Percentiles rank a stretch among this genome's conserved stretches.
These are phyloP conservation scores for Closterium sp. DNA, from an alignment of 139 green algal species.

Conservation along the genomic window DNA sequence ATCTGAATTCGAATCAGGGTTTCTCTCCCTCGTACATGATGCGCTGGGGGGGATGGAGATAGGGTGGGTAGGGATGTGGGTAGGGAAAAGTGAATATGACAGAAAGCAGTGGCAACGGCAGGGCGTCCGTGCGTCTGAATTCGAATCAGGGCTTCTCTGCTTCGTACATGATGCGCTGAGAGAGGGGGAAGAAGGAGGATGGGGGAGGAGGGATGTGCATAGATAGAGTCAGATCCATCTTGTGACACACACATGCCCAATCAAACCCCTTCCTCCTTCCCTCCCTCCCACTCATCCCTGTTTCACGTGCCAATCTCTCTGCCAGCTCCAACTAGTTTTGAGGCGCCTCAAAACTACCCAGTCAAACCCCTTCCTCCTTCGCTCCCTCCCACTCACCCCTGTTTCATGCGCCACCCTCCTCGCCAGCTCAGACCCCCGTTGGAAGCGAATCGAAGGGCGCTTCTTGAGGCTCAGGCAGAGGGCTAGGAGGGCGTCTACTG, in stretches of 20 bases:
- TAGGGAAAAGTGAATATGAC: constrained; percentile 30
- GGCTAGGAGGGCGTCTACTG: constrained; percentile 51
- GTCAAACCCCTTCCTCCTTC: too few relatives aligned
- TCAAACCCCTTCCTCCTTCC: too few relatives aligned
- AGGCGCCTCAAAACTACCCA: constrained; percentile 7
- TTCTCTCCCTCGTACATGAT: constrained; percentile 54
- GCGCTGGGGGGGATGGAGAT: not conserved
- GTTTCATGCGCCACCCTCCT: constrained; percentile 47
- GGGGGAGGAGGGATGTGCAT: too few relatives aligned
- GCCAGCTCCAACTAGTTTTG: constrained; percentile 37
- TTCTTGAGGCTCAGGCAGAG: constrained; percentile 60
- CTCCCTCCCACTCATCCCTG: constrained; percentile 21
- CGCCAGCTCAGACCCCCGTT: constrained; percentile 47
- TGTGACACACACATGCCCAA: too few relatives aligned
- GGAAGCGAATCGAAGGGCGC: constrained; percentile 57
- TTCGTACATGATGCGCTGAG: constrained; percentile 58
- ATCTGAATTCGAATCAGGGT: constrained; percentile 56
- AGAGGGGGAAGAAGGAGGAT: not conserved
- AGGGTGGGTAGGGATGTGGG: not conserved
- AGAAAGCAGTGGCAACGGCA: constrained; percentile 55
- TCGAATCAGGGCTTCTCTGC: constrained; percentile 55
- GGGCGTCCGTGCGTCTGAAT: constrained; percentile 42
- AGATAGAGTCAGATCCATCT: too few relatives aligned
- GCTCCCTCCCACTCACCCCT: constrained; percentile 16
- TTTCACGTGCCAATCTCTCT: constrained; percentile 44